A percentile compares a stretch with the other conserved stretches of the same genome.
Conservation (phyloP, 352 stramenopile species). For the Phytophthora capsici region DNA sequence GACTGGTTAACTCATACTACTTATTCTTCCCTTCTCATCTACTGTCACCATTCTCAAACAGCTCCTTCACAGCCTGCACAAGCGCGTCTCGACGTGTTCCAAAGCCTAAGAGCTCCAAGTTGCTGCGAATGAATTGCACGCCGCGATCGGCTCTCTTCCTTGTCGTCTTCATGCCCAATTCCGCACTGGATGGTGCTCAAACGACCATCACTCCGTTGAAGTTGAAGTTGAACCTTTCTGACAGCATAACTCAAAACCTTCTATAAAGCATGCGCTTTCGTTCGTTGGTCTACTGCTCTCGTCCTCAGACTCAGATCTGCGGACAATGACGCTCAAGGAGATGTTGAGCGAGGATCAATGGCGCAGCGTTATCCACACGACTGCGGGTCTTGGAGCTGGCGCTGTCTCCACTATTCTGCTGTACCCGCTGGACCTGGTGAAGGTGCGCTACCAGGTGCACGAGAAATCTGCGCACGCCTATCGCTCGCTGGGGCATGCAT, state of each 20-base stretch:
- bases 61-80: slow-evolving; percentile 79
- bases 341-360: slow-evolving; percentile 70
- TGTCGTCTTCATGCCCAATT: slow-evolving; percentile 7
- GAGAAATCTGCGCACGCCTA: slow-evolving; percentile 81
- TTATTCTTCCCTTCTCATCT: too few species aligned
- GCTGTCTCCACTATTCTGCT: slow-evolving; percentile 86
- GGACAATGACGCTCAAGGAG: slow-evolving; percentile 45
- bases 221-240: slow-evolving; percentile 32
- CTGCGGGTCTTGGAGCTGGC: slow-evolving; percentile 75
- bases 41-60: slow-evolving; percentile 78
- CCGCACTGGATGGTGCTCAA: slow-evolving; percentile 7
- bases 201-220: slow-evolving; percentile 26
- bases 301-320: slow-evolving; percentile 21
- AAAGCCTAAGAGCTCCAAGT: slow-evolving; percentile 82
- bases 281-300: not conserved
- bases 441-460: slow-evolving; percentile 97
- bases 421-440: slow-evolving; percentile 98
- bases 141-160: slow-evolving; percentile 37
- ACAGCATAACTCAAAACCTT: slow-evolving; percentile 15
- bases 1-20: not conserved
- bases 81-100: slow-evolving; percentile 61
- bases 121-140: slow-evolving; percentile 66
- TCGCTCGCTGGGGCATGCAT: slow-evolving; percentile 72
- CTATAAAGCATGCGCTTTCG: slow-evolving; percentile 10
- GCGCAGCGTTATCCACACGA: slow-evolving; percentile 69